Evolutionary conservation across 192 early-diverging fungal genomes (phyloP), one percentile per base, ranked within the genome.

Genomic region (Funneliformis mosseae): DNA sequence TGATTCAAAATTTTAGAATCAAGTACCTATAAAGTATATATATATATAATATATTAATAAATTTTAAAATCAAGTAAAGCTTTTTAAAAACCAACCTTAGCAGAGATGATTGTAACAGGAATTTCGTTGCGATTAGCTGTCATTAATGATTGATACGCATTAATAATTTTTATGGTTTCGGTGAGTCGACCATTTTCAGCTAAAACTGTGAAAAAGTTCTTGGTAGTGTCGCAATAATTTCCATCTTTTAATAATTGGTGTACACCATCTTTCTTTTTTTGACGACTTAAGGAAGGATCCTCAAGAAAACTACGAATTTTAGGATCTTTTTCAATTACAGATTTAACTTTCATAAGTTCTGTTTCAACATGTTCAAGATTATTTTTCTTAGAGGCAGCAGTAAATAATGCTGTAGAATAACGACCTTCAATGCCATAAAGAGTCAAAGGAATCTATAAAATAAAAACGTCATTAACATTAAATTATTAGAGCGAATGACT

Each of bases 401-500:
- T 88, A 91, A 93, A 99, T 74, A 99, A 92, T 63, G 97, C 97
- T 18, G 96, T 97, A 68, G 97, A 96, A 86, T 99, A 99, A 82
- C 96, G 94, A 83, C 97, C 97, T 60, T 97, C 95, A 85, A 99
- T 94, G 71, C 96, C 96, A 89, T 95, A 92, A 69, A 99, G 90
- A 63, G 91, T 88, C 43, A 96, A 72, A 25, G 96, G 96, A 64
- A 92, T 89, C 95, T 97, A 27, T 39, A 18, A 66, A 66, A 38
- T 14, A 33, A 55, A 55, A 18, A 21, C 16, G 5, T 55, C 3
- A 18, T 55, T 21, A 6, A n/a, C 16, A 55, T 21, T 21, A 18
- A 16, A 18, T 5, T 4, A 7, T 21, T 55, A 55, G 16, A 55
- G 5, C 21, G 21, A 55, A 16, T 21, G 18, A 55, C 21, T 18